Base-by-base conservation (phyloP, 2,329 filamentous ascomycete species). In the Apiospora malaysiana region DNA sequence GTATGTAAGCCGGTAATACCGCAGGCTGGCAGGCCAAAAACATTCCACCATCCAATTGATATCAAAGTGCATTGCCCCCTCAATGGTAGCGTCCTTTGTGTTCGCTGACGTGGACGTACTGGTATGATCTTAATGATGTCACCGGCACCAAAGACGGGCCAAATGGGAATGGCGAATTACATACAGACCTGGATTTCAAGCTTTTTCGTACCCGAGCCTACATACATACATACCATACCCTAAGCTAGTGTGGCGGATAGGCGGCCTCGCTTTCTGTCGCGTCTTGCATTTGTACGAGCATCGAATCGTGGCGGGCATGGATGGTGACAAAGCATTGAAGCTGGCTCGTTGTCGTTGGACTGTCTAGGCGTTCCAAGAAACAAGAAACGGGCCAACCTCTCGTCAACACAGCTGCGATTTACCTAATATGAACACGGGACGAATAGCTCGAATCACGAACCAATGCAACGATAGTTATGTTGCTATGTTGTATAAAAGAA, bases 81-180 rank as follows among this genome's bases (percentile, higher is more conserved):
- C 21, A n/a, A 37, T 59, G 16, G 51, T 59, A 59, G 51, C 49
- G 49, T 56, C 23, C 23, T 18, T 16, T 27, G 49, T 47, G n/a
- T 21, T 51, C 14, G 51, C 56, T 63, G 56, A 63, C 56, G 56
- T 63, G 32, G 56, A 63, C 56, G 56, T 40, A n/a, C 56, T 8
- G 56, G 21, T 37, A 32, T 63, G 56, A 40, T 63, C 4, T 40
- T 32, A 14, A 63, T 63, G 56, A 63, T 63, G 56, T 63, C 56
- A 63, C 18, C 32, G 9, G 21, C 56, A 40, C 9, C 21, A 47
- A 18, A n/a, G 56, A 21, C 56, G 32, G 56, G 18, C 27, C 56
- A 37, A 59, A 37, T 40, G 56, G 10, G 32, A 14, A 59, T 4
- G 3, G 27, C 7, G 27, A 59, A 10, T 16, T 9, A 14, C 9